Percentiles rank a stretch among this genome's conserved stretches.
These are phyloP conservation scores for Mycena vitilis DNA, from an alignment of 768 basidiomycete genomes.

Conservation along the genomic window DNA sequence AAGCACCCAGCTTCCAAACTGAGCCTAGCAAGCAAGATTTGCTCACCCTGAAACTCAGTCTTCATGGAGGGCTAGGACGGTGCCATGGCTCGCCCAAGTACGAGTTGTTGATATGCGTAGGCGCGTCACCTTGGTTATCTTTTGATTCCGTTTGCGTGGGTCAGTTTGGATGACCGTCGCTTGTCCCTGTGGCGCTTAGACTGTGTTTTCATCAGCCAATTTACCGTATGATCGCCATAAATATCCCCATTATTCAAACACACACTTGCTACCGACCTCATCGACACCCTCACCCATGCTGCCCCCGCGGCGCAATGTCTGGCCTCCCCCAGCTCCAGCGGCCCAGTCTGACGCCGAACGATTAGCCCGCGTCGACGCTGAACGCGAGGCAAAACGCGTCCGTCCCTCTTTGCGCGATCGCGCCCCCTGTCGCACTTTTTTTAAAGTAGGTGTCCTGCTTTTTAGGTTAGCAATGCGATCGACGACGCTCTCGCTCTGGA, in stretches of 20 bases:
- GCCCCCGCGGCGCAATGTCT: slow-evolving; percentile 33
- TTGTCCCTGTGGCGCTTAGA: slow-evolving; percentile 32
- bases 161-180: not conserved
- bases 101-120: not conserved
- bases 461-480: slow-evolving; percentile 60
- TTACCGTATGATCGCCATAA: slow-evolving; percentile 32
- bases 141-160: slow-evolving; percentile 15
- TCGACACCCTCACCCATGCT: slow-evolving; percentile 32
- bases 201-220: slow-evolving; percentile 29
- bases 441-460: slow-evolving; percentile 11
- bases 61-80: too few species aligned
- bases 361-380: slow-evolving; percentile 27
- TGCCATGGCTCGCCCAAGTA: not conserved
- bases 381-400: slow-evolving; percentile 57
- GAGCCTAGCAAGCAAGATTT: not conserved
- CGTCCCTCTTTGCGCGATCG: slow-evolving; percentile 7
- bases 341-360: slow-evolving; percentile 17
- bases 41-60: too few species aligned
- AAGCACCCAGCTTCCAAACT: not conserved
- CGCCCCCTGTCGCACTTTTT: not conserved
- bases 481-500: slow-evolving; percentile 63
- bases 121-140: not conserved
- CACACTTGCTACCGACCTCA: slow-evolving; percentile 7
- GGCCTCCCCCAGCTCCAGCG: slow-evolving; percentile 33
- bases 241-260: slow-evolving; percentile 31